These are phyloP conservation scores for Leptographium lundbergii DNA, from an alignment of 2,329 filamentous ascomycete genomes.

Conservation along the genomic window DNA sequence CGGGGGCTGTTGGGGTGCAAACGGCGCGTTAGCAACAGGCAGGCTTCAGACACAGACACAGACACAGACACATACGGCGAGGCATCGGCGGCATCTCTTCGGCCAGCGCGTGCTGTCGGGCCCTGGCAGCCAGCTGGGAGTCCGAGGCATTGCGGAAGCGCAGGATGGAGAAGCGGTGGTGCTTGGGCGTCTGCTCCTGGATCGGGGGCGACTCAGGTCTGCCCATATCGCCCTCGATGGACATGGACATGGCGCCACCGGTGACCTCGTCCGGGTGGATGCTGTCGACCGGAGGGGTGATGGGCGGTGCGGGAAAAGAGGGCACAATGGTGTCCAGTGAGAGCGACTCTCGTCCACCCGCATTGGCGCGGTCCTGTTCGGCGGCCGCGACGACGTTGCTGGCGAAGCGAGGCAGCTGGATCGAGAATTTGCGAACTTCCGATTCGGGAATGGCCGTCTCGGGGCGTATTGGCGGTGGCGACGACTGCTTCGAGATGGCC, in stretches of 20 bases:
- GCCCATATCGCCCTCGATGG: slow-evolving; percentile 13
- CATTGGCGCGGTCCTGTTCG: background rate
- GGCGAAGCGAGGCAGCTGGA: background rate
- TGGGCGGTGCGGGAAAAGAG: background rate
- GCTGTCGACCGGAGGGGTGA: background rate
- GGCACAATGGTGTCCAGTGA: background rate
- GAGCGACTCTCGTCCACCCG: background rate
- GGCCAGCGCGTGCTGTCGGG: slow-evolving; percentile 50
- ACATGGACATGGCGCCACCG: slow-evolving; percentile 6
- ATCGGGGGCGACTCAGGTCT: slow-evolving; percentile 36
- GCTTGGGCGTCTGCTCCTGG: slow-evolving; percentile 42
- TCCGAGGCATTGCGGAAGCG: slow-evolving; percentile 88
- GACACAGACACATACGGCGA: slow-evolving; percentile 35
- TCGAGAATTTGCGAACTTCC: background rate
- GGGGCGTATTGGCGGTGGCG: background rate
- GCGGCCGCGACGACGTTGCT: background rate
- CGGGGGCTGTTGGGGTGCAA: slow-evolving; percentile 34
- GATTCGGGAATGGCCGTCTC: slow-evolving; percentile 9
- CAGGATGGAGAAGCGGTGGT: slow-evolving; percentile 56
- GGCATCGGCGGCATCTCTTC: slow-evolving; percentile 44
- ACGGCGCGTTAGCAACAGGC: slow-evolving; percentile 4
- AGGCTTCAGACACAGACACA: slow-evolving; percentile 9
- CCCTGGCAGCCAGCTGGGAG: slow-evolving; percentile 67
- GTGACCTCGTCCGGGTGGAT: slow-evolving; percentile 13
- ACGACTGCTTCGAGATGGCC: slow-evolving; percentile 13